A percentile compares a stretch with the other conserved stretches of the same genome.
Conservation (phyloP, 2,329 filamentous ascomycete species). For the Ceratocystis cubensis region DNA sequence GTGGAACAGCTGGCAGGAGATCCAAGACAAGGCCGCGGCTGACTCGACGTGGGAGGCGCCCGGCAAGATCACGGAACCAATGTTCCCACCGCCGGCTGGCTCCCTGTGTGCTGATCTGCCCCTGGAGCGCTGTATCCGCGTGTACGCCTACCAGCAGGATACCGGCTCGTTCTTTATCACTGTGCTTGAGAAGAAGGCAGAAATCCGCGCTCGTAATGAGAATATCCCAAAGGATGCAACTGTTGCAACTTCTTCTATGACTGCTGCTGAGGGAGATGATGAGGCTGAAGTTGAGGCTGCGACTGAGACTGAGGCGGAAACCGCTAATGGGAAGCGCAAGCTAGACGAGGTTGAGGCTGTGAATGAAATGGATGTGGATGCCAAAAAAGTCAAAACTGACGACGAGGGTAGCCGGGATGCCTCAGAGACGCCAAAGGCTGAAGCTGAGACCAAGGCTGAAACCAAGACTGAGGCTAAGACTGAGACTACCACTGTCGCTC, state of each 20-base stretch:
- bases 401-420: constrained; percentile 22
- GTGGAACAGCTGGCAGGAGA: constrained; percentile 71
- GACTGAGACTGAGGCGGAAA: constrained; percentile 26
- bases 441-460: constrained; percentile 12
- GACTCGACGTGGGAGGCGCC: constrained; percentile 44
- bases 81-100: constrained; percentile 59
- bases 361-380: constrained; percentile 30
- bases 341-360: constrained; percentile 29
- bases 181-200: constrained; percentile 79
- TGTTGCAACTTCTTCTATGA: neutral
- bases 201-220: constrained; percentile 68
- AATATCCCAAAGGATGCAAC: constrained; percentile 28
- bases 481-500: constrained; percentile 5
- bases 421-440: constrained; percentile 17
- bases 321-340: constrained; percentile 28
- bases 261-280: constrained; percentile 23
- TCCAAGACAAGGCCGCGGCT: constrained; percentile 55
- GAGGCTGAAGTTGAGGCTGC: constrained; percentile 26
- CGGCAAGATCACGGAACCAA: constrained; percentile 59
- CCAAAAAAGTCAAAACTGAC: constrained; percentile 25
- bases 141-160: constrained; percentile 91
- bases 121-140: constrained; percentile 78
- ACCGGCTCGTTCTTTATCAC: constrained; percentile 97
- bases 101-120: constrained; percentile 52
- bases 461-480: constrained; percentile 6